Evolutionary conservation across 352 stramenopile genomes (phyloP), one percentile per base, ranked within the genome.

Genomic region (Phytophthora ohioensis): DNA sequence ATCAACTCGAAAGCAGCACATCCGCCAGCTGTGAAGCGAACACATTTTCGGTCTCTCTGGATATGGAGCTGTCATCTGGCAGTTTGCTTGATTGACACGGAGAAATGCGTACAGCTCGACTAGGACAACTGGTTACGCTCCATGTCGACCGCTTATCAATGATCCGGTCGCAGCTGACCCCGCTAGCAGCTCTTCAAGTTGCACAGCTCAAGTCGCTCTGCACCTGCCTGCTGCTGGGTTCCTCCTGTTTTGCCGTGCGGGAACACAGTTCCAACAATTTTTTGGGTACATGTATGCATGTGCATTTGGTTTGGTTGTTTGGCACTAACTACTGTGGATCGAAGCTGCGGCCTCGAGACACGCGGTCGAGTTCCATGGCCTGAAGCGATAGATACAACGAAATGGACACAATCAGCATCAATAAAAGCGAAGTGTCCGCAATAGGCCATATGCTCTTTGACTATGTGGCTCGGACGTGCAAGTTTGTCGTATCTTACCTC

Each of bases 351-450:
- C 78, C 64, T 51, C 79, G 77, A 45, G 83, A 87, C 51, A 75
- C 70, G 10, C 85, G 85, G 53, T 91, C 82, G n/a, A 92, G 80
- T 49, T 90, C 85, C 82, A 92, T 84, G 7, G 82, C 85, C 81
- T 90, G 52, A 17, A 31, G 55, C 21, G 15, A 45, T 42, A 27
- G 15, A 30, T 65, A 52, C 15, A 41, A 21, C 5, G 48, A 17
- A 42, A 64, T 39, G 49, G 47, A 17, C 56, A 46, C 62, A 54
- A 63, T 59, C 31, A 71, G 53, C 31, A 70, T 56, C 46, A 67
- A 65, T 21, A 52, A 59, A 64, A 46, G 21, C 17, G n/a, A 57
- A 7, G 10, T 15, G n/a, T 5, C 57, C 31, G 21, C 38, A 32
- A 53, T 31, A 15, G 27, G 11, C 53, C 67, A 74, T 58, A 52